Conservation (phyloP, 78 protist genomes). For the Paratrimastix pyriformis region DNA sequence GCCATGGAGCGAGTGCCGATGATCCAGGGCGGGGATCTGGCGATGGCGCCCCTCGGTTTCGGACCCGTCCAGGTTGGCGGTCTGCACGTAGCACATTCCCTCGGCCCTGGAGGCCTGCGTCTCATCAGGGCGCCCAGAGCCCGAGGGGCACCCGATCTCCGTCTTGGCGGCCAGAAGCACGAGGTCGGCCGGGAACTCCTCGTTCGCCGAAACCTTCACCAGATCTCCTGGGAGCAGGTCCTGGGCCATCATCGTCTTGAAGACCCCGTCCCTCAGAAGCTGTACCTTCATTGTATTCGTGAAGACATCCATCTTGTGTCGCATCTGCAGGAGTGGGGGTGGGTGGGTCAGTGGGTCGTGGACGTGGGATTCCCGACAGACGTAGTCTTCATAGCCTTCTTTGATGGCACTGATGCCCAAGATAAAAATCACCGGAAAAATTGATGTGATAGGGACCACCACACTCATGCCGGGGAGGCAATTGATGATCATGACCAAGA, state of each 20-base stretch:
- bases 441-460: neutral
- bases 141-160: neutral
- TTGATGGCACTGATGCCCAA: neutral
- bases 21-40: no score
- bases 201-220: neutral
- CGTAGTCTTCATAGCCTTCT: constrained; percentile 19
- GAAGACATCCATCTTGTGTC: no score
- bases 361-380: no score
- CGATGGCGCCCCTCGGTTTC: no score
- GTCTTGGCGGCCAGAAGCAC: constrained; percentile 1
- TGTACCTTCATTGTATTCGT: no score
- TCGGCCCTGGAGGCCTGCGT: neutral
- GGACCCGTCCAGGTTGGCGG: constrained; percentile 27
- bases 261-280: neutral
- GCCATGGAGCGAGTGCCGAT: no score
- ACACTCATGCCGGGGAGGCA: neutral
- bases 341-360: no score
- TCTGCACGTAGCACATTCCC: constrained; percentile 23
- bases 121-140: no score
- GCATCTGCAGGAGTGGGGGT: no score
- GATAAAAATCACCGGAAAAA: constrained; percentile 15
- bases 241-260: neutral
- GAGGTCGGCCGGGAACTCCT: constrained; percentile 14
- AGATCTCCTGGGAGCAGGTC: neutral
- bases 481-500: neutral